Conservation (phyloP, 805 yeast genomes). For the Nakazawaea populi region DNA sequence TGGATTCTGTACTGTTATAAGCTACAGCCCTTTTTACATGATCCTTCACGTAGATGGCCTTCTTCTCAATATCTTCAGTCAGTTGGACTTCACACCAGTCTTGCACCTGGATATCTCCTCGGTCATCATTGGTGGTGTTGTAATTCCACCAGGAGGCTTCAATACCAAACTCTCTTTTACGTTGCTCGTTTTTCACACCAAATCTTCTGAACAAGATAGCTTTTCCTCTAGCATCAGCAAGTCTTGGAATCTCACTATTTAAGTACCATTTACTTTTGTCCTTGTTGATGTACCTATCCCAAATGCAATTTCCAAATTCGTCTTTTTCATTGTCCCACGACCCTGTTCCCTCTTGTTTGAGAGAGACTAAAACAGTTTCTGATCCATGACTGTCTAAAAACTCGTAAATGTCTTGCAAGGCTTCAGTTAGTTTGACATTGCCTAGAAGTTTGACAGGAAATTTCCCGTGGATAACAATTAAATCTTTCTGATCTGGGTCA, state of each 20-base stretch:
- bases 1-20: constrained; percentile 36
- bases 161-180: constrained; percentile 44
- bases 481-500: constrained; percentile 35
- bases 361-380: constrained; percentile 60
- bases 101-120: constrained; percentile 59
- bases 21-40: constrained; percentile 48
- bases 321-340: constrained; percentile 57
- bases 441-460: constrained; percentile 65
- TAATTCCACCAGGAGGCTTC: constrained; percentile 64
- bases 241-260: constrained; percentile 45
- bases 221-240: constrained; percentile 65
- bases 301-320: constrained; percentile 58
- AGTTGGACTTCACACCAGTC: constrained; percentile 64
- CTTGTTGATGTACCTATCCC: constrained; percentile 48
- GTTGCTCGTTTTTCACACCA: constrained; percentile 46
- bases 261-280: constrained; percentile 56
- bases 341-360: constrained; percentile 71
- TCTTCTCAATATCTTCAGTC: constrained; percentile 47
- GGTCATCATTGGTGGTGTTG: constrained; percentile 60
- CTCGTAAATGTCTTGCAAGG: constrained; percentile 51
- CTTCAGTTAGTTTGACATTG: constrained; percentile 45
- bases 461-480: constrained; percentile 69
- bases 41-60: constrained; percentile 50
- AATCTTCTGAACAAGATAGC: constrained; percentile 63
- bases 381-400: constrained; percentile 47